Evolutionary conservation across 140 eudicot genomes (phyloP), one percentile per base, ranked within the genome.

Genomic region (Anethum foeniculum): DNA sequence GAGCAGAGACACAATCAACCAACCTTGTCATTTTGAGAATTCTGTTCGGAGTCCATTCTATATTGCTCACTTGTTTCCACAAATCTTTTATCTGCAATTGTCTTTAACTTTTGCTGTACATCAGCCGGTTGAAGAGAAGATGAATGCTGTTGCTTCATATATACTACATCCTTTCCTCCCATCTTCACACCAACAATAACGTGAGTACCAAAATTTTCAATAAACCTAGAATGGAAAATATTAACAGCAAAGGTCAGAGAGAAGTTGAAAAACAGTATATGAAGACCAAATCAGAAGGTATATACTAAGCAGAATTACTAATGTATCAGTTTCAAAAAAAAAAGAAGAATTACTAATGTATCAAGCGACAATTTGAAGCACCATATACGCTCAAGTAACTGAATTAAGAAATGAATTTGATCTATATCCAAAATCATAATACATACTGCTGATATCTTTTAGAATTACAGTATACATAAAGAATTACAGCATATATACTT

Each of bases 101-200:
- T 87, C 91, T 95, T 95, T 44, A 95, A 85, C 71, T 88, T 85
- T 64, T 89, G 90, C 81, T 95, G 97, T 82, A 95, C 99, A 75
- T 93, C 99, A 83, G 93, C 93, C 34, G 97, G 98, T 67, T 89
- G 97, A 77, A 95, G 90, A 12, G 99, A 84, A 67, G 99, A 95
- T 41, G 97, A 90, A 86, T 93, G 99, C 84, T 91, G 96, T 87
- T 95, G 99, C 81, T 95, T 95, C 89, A 88, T 79, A 80, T 86
- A 95, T 68, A 95, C 87, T 54, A 95, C 99, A 85, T 95, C 99
- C 82, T 95, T 95, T 56, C 99, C 99, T 30, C 99, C 99, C 99
- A 95, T 95, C 92, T 93, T 93, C 34, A 93, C 87, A 83, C 99
- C 99, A 78, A 91, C 98, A 79, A 95, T 88, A 76, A 95, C 80